These are phyloP conservation scores for Elsinoe perseae DNA, from an alignment of 2,329 filamentous ascomycete genomes.

Conservation along the genomic window DNA sequence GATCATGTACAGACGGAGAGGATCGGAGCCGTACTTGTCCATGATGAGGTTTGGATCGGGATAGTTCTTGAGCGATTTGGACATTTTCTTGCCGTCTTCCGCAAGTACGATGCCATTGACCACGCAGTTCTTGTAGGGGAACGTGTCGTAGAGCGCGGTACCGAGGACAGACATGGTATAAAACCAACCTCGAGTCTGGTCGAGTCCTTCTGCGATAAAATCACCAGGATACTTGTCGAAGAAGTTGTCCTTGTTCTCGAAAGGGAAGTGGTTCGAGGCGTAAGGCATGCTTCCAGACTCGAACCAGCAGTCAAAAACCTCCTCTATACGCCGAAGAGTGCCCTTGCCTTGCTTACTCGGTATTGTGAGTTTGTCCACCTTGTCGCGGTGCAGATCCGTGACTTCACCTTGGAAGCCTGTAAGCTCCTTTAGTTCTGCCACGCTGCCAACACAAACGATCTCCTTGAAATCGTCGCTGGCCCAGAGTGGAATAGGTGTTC, in stretches of 20 bases:
- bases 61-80: constrained; percentile 92
- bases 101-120: constrained; percentile 91
- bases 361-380: constrained; percentile 89
- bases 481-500: constrained; percentile 87
- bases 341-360: constrained; percentile 84
- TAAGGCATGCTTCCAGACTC: constrained; percentile 96
- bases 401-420: constrained; percentile 81
- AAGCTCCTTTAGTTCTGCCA: constrained; percentile 73
- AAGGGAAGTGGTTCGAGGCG: constrained; percentile 82
- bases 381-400: constrained; percentile 81
- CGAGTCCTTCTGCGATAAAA: constrained; percentile 87
- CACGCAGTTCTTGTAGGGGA: constrained; percentile 93
- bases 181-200: constrained; percentile 95
- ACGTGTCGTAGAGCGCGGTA: constrained; percentile 73
- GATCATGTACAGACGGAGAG: constrained; percentile 88
- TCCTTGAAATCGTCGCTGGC: constrained; percentile 84
- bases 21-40: constrained; percentile 82
- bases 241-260: constrained; percentile 73
- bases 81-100: constrained; percentile 98
- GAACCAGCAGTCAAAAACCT: constrained; percentile 97
- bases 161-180: constrained; percentile 86
- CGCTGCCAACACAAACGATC: constrained; percentile 75
- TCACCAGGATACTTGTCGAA: constrained; percentile 78
- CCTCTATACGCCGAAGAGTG: constrained; percentile 67
- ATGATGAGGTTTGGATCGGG: constrained; percentile 80